Base-by-base conservation (phyloP, 2,329 filamentous ascomycete genomes). In the Seiridium unicorne region DNA sequence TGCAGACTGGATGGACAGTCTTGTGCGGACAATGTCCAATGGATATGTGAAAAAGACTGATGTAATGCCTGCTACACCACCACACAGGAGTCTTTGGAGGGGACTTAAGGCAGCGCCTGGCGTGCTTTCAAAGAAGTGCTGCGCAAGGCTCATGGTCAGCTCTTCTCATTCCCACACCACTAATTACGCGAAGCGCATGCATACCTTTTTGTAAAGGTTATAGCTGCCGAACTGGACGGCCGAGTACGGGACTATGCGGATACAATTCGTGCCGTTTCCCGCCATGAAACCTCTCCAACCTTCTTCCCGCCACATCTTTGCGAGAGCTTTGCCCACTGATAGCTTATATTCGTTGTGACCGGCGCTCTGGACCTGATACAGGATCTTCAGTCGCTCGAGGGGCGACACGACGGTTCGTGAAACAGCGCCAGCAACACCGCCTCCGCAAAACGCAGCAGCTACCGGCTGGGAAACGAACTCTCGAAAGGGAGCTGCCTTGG, bases 161-260 rank as follows among this genome's bases (percentile, higher is more conserved):
- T 31, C 35, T 31, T 34, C 5, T 11, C 5, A 36, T 47, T 18
- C 32, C 38, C 53, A 36, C 3, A n/a, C 4, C 40, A 11, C 5
- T 4, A 31, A 9, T 11, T 36, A 10, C 36, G 42, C 34, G 26
- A 35, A 34, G 44, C 4, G 35, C 55, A 60, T 10, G 36, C 32
- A 32, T 79, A 96, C 93, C 79, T 88, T 85, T 77, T 96, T 97
- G 79, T 99, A 99, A 67, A 98, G 87, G 74, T 96, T 98, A 80
- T 98, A 99, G 72, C 93, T 96, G 67, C 94, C 94, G 76, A 99
- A 99, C 72, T 99, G 95, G 46, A 98, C 95, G 9, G 95, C 95
- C 55, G 94, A 98, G 76, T 99, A 99, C 4, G 95, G 95, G 57
- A 99, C 92, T 66, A 99, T 99, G 63, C 95, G 91, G 69, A 99